Base-by-base conservation (phyloP, 1,284 basidiomycete species). In the Flammula alnicola region DNA sequence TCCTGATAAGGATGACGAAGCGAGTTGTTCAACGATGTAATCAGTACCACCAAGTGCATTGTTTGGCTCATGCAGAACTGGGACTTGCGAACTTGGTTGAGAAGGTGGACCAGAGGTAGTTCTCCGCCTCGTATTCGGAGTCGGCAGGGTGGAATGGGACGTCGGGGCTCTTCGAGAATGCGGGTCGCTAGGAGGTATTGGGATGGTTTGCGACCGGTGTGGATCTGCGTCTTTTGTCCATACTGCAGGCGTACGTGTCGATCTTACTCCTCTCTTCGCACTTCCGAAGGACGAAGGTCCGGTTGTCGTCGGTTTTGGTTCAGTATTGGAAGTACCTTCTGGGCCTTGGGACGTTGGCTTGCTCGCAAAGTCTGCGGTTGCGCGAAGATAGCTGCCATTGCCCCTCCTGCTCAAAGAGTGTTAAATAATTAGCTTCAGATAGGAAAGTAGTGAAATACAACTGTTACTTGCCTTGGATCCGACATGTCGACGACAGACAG, bases 121-220 rank as follows among this genome's bases (percentile, higher is more conserved):
- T 30, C 46, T 51, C 27, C 50, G 52, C 20, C 52, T 49, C 5
- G 43, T 31, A 35, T 23, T 45, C 5, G 50, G 47, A 42, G 30
- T 32, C 5, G 52, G 55, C 41, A 50, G 36, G 1, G 49, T 52
- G 2, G 46, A 17, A 12, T 41, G 35, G 3, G 42, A 39, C 4
- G 38, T 35, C 1, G 48, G 38, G 4, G 27, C 17, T 11, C 43
- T 43, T 26, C 43, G 43, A n/a, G 52, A 22, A 4, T 26, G 42
- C 3, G 37, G 23, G 17, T 29, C 52, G 6, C 40, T n/a, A n/a
- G 40, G 30, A 22, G 44, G n/a, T 20, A 39, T 38, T 5, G 55
- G 49, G 9, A 51, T 44, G 11, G 52, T 49, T 26, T 54, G 46
- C n/a, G 55, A 57, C 25, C 55, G 52, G 26, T 52, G 47, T 22